These are phyloP conservation scores for Purpureocillium lavendulum DNA, from an alignment of 2,329 filamentous ascomycete species.

Conservation along the genomic window DNA sequence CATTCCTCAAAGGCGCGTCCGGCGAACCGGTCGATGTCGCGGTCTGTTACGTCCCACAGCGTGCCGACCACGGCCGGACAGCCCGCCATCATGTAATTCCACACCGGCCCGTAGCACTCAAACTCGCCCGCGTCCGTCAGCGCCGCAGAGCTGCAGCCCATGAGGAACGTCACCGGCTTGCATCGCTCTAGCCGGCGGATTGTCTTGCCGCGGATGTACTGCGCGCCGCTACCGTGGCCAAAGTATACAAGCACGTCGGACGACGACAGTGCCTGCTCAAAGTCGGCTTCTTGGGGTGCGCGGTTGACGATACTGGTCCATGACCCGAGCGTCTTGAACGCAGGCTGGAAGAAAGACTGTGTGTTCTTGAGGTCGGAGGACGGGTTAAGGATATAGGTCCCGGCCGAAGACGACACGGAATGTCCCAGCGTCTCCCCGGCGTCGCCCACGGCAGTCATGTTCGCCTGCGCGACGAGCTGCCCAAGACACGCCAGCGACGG, in stretches of 20 bases:
- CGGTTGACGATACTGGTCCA: conserved; percentile 66
- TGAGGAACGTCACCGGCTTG: conserved; percentile 71
- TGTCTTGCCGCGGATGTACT: conserved; percentile 82
- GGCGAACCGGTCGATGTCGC: conserved; percentile 91
- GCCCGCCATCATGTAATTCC: conserved; percentile 86
- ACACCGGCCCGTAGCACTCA: conserved; percentile 81
- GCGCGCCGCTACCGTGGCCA: conserved; percentile 87
- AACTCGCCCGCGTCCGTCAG: conserved; percentile 75
- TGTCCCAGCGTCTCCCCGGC: conserved; percentile 31
- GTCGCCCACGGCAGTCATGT: conserved; percentile 9
- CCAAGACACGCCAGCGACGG: conserved; percentile 79
- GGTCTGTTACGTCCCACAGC: conserved; percentile 96
- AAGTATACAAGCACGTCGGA: conserved; percentile 84
- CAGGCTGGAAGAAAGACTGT: conserved; percentile 61
- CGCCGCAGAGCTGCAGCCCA: conserved; percentile 86
- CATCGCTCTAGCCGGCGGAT: conserved; percentile 72
- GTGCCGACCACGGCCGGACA: conserved; percentile 83
- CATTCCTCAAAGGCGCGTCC: conserved; percentile 72
- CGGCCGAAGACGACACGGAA: conserved; percentile 45
- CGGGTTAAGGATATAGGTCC: conserved; percentile 84
- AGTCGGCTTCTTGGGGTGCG: conserved; percentile 68
- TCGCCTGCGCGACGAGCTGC: conserved; percentile 56
- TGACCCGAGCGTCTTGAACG: conserved; percentile 54
- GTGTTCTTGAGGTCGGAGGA: conserved; percentile 76
- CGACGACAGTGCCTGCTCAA: conserved; percentile 56